phyloP scores from a whole-genome alignment of 2,329 filamentous ascomycete genomes.

The Aspergillus luchuensis region DNA sequence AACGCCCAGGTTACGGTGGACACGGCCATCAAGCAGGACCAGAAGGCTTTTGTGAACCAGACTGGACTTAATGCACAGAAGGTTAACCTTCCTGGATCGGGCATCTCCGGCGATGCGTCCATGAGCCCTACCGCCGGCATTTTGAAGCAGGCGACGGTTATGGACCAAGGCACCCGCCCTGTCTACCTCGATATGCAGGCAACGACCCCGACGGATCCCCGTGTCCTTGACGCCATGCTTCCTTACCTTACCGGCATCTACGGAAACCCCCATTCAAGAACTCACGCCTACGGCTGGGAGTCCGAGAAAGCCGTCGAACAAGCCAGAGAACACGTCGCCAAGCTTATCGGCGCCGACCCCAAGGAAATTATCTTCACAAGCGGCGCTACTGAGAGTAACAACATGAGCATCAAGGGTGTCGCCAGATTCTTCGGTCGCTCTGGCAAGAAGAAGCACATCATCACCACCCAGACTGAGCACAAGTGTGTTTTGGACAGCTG shows the following conservation, averaged over 20 bases:
- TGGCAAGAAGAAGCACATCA: conserved; percentile 97
- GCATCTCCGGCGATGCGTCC: conserved; percentile 64
- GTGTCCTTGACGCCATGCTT: conserved; percentile 95
- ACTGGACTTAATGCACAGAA: conserved; percentile 57
- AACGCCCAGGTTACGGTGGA: conserved; percentile 76
- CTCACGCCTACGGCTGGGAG: conserved; percentile 98
- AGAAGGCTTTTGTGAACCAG: conserved; percentile 71
- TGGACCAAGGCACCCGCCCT: conserved; percentile 89
- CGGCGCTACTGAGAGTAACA: conserved; percentile 97
- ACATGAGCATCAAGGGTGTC: conserved; percentile 99
- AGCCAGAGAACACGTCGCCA: conserved; percentile 79
- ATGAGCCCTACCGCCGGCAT: conserved; percentile 82
- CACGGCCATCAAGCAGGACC: conserved; percentile 81
- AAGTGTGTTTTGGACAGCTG: conserved; percentile 99
- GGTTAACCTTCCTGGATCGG: conserved; percentile 63
- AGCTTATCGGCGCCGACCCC: conserved; percentile 85
- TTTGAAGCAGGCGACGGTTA: conserved; percentile 85
- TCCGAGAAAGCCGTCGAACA: conserved; percentile 91
- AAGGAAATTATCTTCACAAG: conserved; percentile 99
- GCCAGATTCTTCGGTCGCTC: conserved; percentile 89
- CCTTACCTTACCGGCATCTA: conserved; percentile 92
- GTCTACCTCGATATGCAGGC: conserved; percentile 99
- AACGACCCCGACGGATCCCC: conserved; percentile 90
- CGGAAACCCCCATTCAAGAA: conserved; percentile 95
- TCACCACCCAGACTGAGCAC: conserved; percentile 96